Percentiles rank a stretch among this genome's conserved stretches.
These are phyloP conservation scores for Phytopythium ostracodes DNA, from an alignment of 352 stramenopile species.

Conservation along the genomic window DNA sequence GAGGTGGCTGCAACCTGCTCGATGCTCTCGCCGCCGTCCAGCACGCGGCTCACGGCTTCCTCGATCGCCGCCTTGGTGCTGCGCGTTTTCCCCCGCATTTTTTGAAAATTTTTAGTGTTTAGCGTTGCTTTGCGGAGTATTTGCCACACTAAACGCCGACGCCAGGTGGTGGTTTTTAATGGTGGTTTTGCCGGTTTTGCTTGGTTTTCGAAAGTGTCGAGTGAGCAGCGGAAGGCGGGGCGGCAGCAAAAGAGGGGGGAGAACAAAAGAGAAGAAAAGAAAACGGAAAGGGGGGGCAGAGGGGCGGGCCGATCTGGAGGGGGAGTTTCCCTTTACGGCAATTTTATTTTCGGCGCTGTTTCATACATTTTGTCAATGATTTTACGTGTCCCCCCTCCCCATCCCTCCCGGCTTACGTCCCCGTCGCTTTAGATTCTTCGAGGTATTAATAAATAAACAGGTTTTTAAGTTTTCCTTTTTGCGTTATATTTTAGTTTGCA, in stretches of 20 bases:
- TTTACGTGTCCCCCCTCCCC: neutral
- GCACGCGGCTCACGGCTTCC: constrained; percentile 7
- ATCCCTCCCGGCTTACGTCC: neutral
- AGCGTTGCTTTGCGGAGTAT: neutral
- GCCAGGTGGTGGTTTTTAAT: neutral
- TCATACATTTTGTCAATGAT: neutral
- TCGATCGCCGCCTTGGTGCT: constrained; percentile 12
- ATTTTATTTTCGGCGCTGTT: neutral
- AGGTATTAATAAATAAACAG: too few species aligned
- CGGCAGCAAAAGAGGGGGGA: neutral
- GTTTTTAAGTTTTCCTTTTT: too few species aligned
- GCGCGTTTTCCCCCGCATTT: constrained; percentile 8
- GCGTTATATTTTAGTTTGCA: too few species aligned
- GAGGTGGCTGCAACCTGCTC: constrained; percentile 6
- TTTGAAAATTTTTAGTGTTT: neutral
- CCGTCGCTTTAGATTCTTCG: neutral
- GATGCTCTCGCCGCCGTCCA: constrained; percentile 6
- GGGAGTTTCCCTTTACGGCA: neutral
- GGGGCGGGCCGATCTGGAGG: neutral
- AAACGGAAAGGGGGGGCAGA: neutral
- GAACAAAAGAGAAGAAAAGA: neutral
- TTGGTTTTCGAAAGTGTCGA: constrained; percentile 6
- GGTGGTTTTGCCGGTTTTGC: constrained; percentile 1
- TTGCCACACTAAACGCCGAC: too few species aligned
- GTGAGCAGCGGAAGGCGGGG: neutral